These are phyloP conservation scores for Venturia aucupariae DNA, from an alignment of 2,329 filamentous ascomycete genomes.

Conservation along the genomic window DNA sequence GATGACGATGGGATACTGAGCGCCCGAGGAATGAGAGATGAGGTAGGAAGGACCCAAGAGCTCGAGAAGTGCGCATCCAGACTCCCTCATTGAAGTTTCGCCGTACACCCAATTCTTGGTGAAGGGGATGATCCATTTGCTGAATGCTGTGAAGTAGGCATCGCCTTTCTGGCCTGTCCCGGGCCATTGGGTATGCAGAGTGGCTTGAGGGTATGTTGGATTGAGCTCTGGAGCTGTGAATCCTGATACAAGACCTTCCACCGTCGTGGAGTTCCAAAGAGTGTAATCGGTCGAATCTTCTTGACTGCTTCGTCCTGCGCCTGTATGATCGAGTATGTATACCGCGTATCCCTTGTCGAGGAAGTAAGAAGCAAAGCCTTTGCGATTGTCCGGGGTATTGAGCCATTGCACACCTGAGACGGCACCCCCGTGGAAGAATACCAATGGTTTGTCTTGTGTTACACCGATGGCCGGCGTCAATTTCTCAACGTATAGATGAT, in stretches of 20 bases:
- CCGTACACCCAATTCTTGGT: conserved; percentile 22
- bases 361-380: conserved; percentile 42
- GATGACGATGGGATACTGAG: conserved; percentile 38
- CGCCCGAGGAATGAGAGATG: conserved; percentile 43
- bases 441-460: conserved; percentile 18
- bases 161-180: conserved; percentile 33
- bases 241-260: conserved; percentile 19
- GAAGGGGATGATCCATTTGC: conserved; percentile 25
- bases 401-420: conserved; percentile 27
- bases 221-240: conserved; percentile 30
- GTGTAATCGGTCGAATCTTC: conserved; percentile 26
- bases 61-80: conserved; percentile 36
- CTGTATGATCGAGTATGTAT: conserved; percentile 40
- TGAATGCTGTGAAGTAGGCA: conserved; percentile 40
- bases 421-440: conserved; percentile 23
- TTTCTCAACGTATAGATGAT: conserved; percentile 25
- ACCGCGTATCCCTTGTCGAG: conserved; percentile 37
- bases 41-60: conserved; percentile 35
- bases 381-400: conserved; percentile 41
- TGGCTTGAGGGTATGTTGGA: conserved; percentile 34
- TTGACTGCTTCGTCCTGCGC: conserved; percentile 32
- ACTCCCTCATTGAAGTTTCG: conserved; percentile 27
- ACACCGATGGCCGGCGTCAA: conserved; percentile 16
- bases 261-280: conserved; percentile 24
- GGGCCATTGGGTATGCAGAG: conserved; percentile 35